Base-by-base conservation (phyloP, 768 basidiomycete species). In the Tephrocybe rancida region DNA sequence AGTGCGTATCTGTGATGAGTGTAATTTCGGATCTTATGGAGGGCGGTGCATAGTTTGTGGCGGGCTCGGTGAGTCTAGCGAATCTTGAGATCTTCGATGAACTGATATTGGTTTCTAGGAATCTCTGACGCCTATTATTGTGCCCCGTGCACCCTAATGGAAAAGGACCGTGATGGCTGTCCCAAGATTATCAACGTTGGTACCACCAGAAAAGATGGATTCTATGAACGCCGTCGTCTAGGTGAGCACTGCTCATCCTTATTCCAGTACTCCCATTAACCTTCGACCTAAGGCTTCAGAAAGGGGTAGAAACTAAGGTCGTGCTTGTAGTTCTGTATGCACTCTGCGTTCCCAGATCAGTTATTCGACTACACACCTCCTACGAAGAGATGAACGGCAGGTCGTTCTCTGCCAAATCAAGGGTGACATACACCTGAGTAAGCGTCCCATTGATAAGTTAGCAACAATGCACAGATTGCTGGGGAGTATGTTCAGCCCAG, bases 101-200 rank as follows among this genome's bases (percentile, higher is more conserved):
- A 27, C 21, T 32, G 34, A 32, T 22, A 35, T 21, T 57, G 48
- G 18, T 27, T 42, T 44, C 2, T 35, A 95, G 95, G 96, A 65
- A 96, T 99, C 47, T 98, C 95, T 22, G 97, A 99, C 68, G 96
- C 96, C 3, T 98, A 98, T 71, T 99, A 99, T 64, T 99, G 96
- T 60, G 95, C 96, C 1, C 93, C 95, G 73, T 98, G 93, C 65
- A 93, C 90, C 16, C 78, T 94, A 44, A 74, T 98, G 49, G 96
- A 99, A 68, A 98, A 98, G 67, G 95, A 97, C 62, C 79, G 96
- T 32, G 96, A 99, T 70, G 96, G 96, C 0, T 99, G 96, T 76
- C 94, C 95, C 8, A 98, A 98, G 82, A 93, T 96, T 63, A 92
- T 96, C 57, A 96, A 96, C 67, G 77, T 96, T n/a, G 94, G 94